Evolutionary conservation across 495 filamentous ascomycete genomes (phyloP), one percentile per base, ranked within the genome.

Genomic region (Hypoxylon intermedium): DNA sequence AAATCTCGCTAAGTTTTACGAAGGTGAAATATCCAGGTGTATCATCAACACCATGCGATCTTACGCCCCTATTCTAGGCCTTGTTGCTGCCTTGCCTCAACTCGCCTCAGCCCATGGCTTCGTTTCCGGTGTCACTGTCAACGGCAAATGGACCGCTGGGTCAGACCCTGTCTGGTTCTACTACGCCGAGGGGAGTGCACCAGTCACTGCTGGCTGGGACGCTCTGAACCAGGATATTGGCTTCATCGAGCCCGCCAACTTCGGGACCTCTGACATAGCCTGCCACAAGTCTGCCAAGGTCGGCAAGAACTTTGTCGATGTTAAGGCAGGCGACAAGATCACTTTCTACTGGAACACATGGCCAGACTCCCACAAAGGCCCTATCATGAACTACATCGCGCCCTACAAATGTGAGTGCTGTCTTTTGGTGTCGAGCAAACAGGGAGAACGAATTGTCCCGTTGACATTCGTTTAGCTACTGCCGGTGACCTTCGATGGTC

Each of bases 401-500:
- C 80, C 83, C 65, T 89, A 85, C 76, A 80, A 81, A 47, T 83
- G 85, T 21, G 33, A 24, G 47, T 40, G 12, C n/a, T 26, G 9
- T 13, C 41, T 13, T 1, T 26, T 12, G 12, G 4, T 5, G 3
- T 24, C 13, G 11, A n/a, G 21, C 2, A 13, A n/a, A 44, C 9
- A 11, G 11, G 20, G 12, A 21, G 23, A 24, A 19, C 1, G 3
- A 21, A 44, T 5, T 5, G 7, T 26, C 0, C 20, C 20, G 9
- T 26, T 21, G 26, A 13, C 38, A 19, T 5, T 33, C 20, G 19
- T 16, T 72, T 72, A 6, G 86, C 82, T 2, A 81, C 85, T 68
- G 83, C 85, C 70, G 81, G 76, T 0, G 69, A 58, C 3, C 77
- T 89, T 9, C 66, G 83, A 58, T 89, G 82, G 69, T 84, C 87